A percentile compares a stretch with the other conserved stretches of the same genome.
phyloP scores from a whole-genome alignment of 495 filamentous ascomycete species.

The Penicillium odoratum region DNA sequence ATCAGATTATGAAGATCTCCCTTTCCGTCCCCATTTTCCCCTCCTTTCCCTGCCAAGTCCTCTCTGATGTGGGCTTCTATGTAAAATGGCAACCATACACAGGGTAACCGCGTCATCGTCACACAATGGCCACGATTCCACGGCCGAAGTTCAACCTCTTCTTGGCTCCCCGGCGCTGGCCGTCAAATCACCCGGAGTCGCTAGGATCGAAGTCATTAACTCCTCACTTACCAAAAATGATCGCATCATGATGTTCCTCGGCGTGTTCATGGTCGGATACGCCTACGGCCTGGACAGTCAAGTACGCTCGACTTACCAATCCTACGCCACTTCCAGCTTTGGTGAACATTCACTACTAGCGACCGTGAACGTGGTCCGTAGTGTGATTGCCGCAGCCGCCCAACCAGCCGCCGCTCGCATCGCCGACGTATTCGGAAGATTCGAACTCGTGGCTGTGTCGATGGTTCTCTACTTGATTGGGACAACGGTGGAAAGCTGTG shows the following conservation, averaged over 20 bases:
- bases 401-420: constrained; percentile 11
- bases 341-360: constrained; percentile 13
- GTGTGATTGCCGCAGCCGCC: constrained; percentile 12
- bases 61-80: neutral
- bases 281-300: constrained; percentile 12
- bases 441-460: constrained; percentile 9
- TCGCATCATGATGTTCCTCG: constrained; percentile 7
- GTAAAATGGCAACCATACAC: neutral
- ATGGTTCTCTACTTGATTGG: constrained; percentile 14
- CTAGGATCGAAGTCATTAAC: constrained; percentile 11
- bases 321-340: constrained; percentile 14
- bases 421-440: constrained; percentile 12
- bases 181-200: constrained; percentile 10
- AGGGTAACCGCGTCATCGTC: neutral
- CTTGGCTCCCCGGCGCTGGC: neutral
- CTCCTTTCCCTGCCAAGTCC: neutral
- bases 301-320: constrained; percentile 11
- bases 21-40: neutral
- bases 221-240: neutral
- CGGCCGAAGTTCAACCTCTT: constrained; percentile 4
- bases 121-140: neutral
- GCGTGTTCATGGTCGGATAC: constrained; percentile 13
- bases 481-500: constrained; percentile 6
- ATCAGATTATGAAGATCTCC: constrained; percentile 1
- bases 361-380: constrained; percentile 12